Percentiles rank a stretch among this genome's conserved stretches.
Conservation (phyloP, 1,139 yeast species). For the Saccharomyces hybrid region DNA sequence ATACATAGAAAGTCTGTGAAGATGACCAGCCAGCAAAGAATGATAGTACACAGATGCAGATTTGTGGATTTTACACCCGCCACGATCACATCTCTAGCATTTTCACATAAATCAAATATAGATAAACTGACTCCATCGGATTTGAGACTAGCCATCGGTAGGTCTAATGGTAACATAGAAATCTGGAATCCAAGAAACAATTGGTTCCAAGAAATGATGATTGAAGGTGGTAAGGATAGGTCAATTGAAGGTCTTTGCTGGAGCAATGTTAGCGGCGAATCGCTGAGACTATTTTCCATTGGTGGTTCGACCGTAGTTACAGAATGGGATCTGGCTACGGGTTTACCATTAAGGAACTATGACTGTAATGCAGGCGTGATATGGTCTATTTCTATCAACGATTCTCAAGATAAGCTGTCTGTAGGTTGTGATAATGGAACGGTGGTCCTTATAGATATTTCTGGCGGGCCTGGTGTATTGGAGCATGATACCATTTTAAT, state of each 20-base stretch:
- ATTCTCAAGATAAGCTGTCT: slow-evolving; percentile 57
- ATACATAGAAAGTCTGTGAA: not conserved
- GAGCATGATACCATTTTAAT: slow-evolving; percentile 74
- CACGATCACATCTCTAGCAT: slow-evolving; percentile 74
- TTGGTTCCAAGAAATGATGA: slow-evolving; percentile 52
- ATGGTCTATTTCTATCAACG: slow-evolving; percentile 77
- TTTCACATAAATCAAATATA: slow-evolving; percentile 54
- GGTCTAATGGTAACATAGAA: slow-evolving; percentile 92
- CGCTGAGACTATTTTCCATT: slow-evolving; percentile 74
- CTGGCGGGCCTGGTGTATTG: slow-evolving; percentile 76
- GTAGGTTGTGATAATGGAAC: slow-evolving; percentile 96
- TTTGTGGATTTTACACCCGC: slow-evolving; percentile 88
- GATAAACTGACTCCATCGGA: slow-evolving; percentile 49
- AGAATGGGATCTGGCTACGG: slow-evolving; percentile 82
- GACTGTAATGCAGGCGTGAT: slow-evolving; percentile 93
- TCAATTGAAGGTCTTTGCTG: slow-evolving; percentile 88
- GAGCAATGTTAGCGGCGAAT: slow-evolving; percentile 45
- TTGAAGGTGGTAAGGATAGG: slow-evolving; percentile 75
- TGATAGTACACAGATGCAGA: slow-evolving; percentile 69
- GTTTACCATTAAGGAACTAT: slow-evolving; percentile 64
- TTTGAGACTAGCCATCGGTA: slow-evolving; percentile 80
- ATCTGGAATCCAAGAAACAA: slow-evolving; percentile 82
- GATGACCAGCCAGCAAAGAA: not conserved
- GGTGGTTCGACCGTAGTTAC: slow-evolving; percentile 91
- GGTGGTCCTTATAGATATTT: slow-evolving; percentile 71